Base-by-base conservation (phyloP, 345 rosid species). In the Rubroshorea leprosula region DNA sequence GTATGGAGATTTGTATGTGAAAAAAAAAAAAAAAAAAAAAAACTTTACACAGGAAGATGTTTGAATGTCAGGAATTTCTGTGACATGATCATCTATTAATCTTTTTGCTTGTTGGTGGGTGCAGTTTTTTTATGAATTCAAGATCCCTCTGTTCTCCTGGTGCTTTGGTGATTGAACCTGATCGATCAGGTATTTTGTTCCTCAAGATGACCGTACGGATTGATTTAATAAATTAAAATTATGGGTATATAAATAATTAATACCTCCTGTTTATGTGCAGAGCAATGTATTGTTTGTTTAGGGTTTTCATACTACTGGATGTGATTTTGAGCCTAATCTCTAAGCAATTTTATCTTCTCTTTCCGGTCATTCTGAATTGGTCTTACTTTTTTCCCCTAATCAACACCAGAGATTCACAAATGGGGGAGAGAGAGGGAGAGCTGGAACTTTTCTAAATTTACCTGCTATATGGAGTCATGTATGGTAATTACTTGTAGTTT, bases 91-190 rank as follows among this genome's bases (percentile, higher is more conserved):
- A 58, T 58, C 9, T 29, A 29, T n/a, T n/a, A 27, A 27, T 27
- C 31, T 39, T 65, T 71, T 67, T 64, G 71, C 20, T 69, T 78
- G 71, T 68, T 58, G 4, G 8, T 27, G 31, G 71, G 61, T 62
- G 67, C 71, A 56, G 58, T 31, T 54, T 76, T 29, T 29, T 52
- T 63, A 65, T 49, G 68, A 69, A 74, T 69, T 76, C 79, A 58
- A 67, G 72, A 67, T 63, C 73, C 51, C 48, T 44, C 27, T 3
- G 13, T 27, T 27, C 8, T 17, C 21, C 18, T 25, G 18, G 16
- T 31, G 67, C 64, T 67, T 76, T 56, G 79, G 62, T 60, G 72
- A 62, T 65, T 67, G 71, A 72, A 68, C 49, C 31, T 3, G 31
- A 27, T 27, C n/a, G n/a, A 24, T 20, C 26, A 23, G 63, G 62